Conservation (phyloP, 371 early-diverging fungal genomes). For the Mucor irregularis region DNA sequence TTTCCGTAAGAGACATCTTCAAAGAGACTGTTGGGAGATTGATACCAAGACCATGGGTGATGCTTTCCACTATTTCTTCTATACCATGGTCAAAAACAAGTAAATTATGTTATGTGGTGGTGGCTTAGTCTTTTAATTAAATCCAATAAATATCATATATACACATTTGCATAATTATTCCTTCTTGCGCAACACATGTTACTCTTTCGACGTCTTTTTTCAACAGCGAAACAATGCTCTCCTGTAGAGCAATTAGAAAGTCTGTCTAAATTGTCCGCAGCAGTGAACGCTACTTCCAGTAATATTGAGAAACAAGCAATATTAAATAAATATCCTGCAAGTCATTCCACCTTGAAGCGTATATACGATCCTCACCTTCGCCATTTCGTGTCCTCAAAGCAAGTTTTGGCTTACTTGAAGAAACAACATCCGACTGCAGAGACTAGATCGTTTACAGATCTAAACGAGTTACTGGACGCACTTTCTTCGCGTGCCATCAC, state of each 20-base stretch:
- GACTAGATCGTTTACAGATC: neutral
- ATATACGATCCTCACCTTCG: slow-evolving; percentile 53
- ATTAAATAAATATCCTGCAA: slow-evolving; percentile 25
- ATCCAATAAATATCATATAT: neutral
- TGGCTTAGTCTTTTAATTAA: slow-evolving; percentile 11
- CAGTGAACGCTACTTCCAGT: slow-evolving; percentile 38
- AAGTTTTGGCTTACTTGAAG: slow-evolving; percentile 18
- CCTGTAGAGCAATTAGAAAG: slow-evolving; percentile 31
- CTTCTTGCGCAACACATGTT: neutral
- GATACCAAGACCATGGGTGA: slow-evolving; percentile 65
- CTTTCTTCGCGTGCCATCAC: slow-evolving; percentile 48
- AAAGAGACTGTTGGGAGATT: slow-evolving; percentile 69
- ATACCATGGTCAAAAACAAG: slow-evolving; percentile 47
- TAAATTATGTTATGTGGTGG: too few relatives aligned
- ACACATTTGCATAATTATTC: neutral
- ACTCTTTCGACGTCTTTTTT: slow-evolving; percentile 2
- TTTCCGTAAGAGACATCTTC: slow-evolving; percentile 76
- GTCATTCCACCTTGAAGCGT: slow-evolving; percentile 46
- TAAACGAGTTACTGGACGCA: slow-evolving; percentile 34
- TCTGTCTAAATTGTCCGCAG: slow-evolving; percentile 28
- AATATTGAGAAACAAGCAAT: slow-evolving; percentile 31
- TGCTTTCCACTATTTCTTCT: slow-evolving; percentile 81
- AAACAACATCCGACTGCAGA: slow-evolving; percentile 1
- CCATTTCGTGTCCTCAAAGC: slow-evolving; percentile 34
- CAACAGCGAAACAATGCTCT: neutral